A percentile compares a stretch with the other conserved stretches of the same genome.
Evolutionary conservation across 176 grass and related monocot species (phyloP).

Genomic region (Carex pumila): DNA sequence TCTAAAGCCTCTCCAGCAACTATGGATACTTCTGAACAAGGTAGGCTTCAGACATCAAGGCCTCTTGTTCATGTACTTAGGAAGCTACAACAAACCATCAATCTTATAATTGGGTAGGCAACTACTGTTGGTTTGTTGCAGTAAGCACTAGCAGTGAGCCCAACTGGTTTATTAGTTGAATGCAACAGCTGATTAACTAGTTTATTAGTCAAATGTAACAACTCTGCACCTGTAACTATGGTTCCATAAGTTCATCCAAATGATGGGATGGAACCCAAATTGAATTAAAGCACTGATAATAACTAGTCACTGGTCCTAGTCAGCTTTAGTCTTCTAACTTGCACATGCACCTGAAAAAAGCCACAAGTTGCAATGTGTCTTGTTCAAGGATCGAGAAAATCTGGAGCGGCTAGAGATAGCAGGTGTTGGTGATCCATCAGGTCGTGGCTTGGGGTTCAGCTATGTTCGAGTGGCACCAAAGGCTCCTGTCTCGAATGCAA

Average conservation of each 20-base stretch:
- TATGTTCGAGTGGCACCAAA: conserved; percentile 77
- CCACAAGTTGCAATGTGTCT: not conserved
- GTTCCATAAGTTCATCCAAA: not conserved
- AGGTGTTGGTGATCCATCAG: conserved; percentile 88
- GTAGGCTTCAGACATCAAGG: conserved; percentile 27
- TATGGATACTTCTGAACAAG: conserved; percentile 88
- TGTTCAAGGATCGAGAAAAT: conserved; percentile 71
- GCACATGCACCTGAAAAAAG: not conserved
- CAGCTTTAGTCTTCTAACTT: not conserved
- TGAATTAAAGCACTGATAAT: not conserved
- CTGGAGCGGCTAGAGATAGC: conserved; percentile 91
- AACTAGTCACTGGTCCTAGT: not conserved
- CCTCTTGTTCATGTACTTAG: not conserved
- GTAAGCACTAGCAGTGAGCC: not conserved
- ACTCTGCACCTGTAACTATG: not conserved
- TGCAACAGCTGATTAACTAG: not conserved
- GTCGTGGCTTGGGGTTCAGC: conserved; percentile 92
- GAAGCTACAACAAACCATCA: not conserved
- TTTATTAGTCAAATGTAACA: not conserved
- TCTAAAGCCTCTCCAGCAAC: conserved; percentile 68
- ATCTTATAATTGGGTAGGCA: not conserved
- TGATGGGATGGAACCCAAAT: not conserved
- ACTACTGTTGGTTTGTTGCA: not conserved
- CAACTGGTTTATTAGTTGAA: not conserved
- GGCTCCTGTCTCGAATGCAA: conserved; percentile 67